A percentile compares a stretch with the other conserved stretches of the same genome.
phyloP scores from a whole-genome alignment of 345 rosid genomes.

The Rubroshorea leprosula region DNA sequence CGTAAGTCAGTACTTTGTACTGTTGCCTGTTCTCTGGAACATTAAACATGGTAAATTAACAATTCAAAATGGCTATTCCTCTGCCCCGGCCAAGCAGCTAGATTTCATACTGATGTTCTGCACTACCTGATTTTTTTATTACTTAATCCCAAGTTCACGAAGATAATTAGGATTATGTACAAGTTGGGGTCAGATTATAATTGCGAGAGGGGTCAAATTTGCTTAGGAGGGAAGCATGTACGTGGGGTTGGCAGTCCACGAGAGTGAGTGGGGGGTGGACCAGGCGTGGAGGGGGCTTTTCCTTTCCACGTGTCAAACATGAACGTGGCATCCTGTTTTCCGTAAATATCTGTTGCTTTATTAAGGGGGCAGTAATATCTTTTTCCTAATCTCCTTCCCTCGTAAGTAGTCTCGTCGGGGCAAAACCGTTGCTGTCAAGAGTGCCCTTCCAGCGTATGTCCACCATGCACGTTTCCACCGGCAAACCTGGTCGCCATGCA shows the following conservation, averaged over 20 bases:
- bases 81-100: neutral
- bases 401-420: neutral
- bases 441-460: neutral
- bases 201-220: neutral
- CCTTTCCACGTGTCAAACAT: conserved; percentile 7
- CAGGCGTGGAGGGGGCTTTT: no score
- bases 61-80: no score
- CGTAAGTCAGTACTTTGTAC: no score
- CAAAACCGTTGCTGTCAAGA: neutral
- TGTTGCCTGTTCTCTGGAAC: no score
- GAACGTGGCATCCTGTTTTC: neutral
- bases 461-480: neutral
- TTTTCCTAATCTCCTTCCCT: neutral
- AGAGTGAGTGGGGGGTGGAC: neutral
- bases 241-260: neutral
- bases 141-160: no score
- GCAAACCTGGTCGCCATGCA: neutral
- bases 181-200: no score
- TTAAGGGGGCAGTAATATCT: neutral
- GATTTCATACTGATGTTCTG: neutral
- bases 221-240: neutral
- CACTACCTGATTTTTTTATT: no score
- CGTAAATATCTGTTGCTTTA: no score
- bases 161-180: no score
- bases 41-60: neutral